Conservation (phyloP, 73 alveolate genomes). For the Symbiodinium pilosum region DNA sequence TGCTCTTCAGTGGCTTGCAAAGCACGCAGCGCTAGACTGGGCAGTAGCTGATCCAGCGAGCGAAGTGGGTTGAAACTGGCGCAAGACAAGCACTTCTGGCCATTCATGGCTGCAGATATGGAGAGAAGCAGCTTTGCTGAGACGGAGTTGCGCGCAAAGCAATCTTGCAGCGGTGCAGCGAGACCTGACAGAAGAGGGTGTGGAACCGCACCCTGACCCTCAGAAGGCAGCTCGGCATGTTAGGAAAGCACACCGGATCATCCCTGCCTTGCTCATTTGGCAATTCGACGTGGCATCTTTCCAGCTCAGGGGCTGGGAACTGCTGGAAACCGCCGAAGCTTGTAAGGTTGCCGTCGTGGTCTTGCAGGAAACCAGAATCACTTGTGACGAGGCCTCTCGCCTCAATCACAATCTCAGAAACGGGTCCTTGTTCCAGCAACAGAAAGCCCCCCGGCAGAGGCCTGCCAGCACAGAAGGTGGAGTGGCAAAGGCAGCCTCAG, state of each 20-base stretch:
- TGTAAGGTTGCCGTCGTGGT: background rate
- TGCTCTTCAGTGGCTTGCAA: too few relatives aligned
- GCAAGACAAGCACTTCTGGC: too few relatives aligned
- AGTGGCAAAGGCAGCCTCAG: background rate
- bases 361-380: background rate
- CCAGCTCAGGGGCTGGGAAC: background rate
- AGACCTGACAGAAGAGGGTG: background rate
- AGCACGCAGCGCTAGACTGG: too few relatives aligned
- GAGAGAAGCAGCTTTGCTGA: too few relatives aligned
- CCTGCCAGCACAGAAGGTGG: background rate
- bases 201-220: background rate
- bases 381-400: background rate
- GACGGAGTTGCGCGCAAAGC: too few relatives aligned
- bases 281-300: background rate
- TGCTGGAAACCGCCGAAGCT: background rate
- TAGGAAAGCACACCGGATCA: background rate
- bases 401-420: background rate
- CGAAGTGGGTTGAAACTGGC: too few relatives aligned
- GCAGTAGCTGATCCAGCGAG: too few relatives aligned
- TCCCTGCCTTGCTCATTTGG: background rate
- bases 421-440: background rate
- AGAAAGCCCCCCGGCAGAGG: background rate
- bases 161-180: too few relatives aligned
- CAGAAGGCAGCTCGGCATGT: background rate
- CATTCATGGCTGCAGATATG: too few relatives aligned